phyloP scores from a whole-genome alignment of 2,329 filamentous ascomycete species.

The Colletotrichum sp. region DNA sequence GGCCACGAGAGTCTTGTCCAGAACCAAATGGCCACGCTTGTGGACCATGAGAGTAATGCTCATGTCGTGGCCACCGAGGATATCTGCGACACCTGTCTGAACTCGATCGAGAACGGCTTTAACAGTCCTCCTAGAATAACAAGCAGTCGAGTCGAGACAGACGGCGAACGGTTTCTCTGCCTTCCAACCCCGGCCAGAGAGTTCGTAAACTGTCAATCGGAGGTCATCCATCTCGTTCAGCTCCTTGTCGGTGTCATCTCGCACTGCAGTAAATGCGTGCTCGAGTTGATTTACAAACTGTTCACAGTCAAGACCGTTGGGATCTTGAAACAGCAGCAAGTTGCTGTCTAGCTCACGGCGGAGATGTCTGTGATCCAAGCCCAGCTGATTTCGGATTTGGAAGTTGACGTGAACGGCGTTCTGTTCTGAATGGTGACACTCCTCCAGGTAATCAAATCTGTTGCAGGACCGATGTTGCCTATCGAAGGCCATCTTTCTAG shows the following conservation, averaged over 20 bases:
- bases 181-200: constrained; percentile 51
- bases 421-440: constrained; percentile 44
- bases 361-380: constrained; percentile 50
- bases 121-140: constrained; percentile 48
- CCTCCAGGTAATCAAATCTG: constrained; percentile 38
- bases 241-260: constrained; percentile 45
- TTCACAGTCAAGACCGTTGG: constrained; percentile 46
- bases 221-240: constrained; percentile 51
- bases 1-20: constrained; percentile 54
- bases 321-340: constrained; percentile 49
- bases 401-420: constrained; percentile 52
- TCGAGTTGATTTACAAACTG: constrained; percentile 48
- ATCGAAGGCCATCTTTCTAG: constrained; percentile 45
- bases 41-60: constrained; percentile 52
- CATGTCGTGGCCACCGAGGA: constrained; percentile 51
- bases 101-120: constrained; percentile 56
- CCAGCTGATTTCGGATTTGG: constrained; percentile 54
- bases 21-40: constrained; percentile 58
- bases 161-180: constrained; percentile 52
- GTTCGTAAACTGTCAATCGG: constrained; percentile 50
- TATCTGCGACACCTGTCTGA: constrained; percentile 54
- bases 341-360: constrained; percentile 46
- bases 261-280: constrained; percentile 36
- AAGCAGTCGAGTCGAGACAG: constrained; percentile 43
- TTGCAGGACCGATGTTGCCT: constrained; percentile 40